Evolutionary conservation across 2,329 filamentous ascomycete genomes (phyloP), one percentile per base, ranked within the genome.

Genomic region (Cytospora chrysosperma): DNA sequence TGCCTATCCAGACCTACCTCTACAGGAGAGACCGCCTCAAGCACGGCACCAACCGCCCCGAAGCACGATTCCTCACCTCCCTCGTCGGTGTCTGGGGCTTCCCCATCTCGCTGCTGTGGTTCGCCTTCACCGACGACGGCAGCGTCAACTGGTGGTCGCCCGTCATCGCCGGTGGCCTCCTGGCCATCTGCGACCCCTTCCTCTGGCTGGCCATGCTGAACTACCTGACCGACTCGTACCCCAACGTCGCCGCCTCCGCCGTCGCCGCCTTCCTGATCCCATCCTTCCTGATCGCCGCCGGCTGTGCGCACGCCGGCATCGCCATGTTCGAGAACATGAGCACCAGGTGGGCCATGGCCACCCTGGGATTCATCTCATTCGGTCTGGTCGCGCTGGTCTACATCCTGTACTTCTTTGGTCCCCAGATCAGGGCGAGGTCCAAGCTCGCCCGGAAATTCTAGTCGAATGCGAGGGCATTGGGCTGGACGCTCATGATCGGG

Each of bases 201-300:
- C 70, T 79, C 5, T 79, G 75, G 75, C 70, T 78, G n/a, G 68
- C 70, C 56, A 79, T 78, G 76, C 67, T 79, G 52, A 79, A 76
- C 59, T 79, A 79, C 66, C 75, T 78, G 54, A 75, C 76, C 32
- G 75, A 79, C 67, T 71, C 75, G 5, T 79, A 79, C 57, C 75
- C 76, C 32, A 77, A 76, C 65, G 73, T 78, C 10, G 77, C 76
- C 19, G 77, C 70, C 5, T 76, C 73, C 24, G 76, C 76, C 9
- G 75, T 79, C 49, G 76, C 77, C 2, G 76, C 77, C 2, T 79
- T 79, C 70, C 68, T 78, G 55, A 78, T 79, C 60, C 77, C 77
- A 1, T 76, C 73, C n/a, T 78, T 78, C 57, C 56, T 77, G 26
- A 73, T 79, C 55, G 76, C 77, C 6, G 76, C 77, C 21, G 75